Evolutionary conservation across 2,329 filamentous ascomycete genomes (phyloP).

Genomic region (Helotiales sp.): DNA sequence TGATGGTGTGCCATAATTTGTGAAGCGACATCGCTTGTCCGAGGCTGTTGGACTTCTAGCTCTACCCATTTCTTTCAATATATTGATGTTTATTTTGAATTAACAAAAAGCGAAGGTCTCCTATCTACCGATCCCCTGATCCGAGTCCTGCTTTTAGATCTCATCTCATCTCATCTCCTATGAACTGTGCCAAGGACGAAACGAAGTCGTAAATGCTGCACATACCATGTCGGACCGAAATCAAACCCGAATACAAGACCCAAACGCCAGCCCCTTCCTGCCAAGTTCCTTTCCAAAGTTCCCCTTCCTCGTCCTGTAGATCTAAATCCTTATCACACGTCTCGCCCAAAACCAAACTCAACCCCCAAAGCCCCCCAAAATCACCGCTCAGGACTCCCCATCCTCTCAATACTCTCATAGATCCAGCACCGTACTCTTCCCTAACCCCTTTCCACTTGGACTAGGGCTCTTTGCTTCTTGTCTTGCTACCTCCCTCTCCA

Average conservation of each 20-base stretch:
- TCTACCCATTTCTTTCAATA: background rate
- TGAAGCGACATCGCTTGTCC: background rate
- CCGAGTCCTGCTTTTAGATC: background rate
- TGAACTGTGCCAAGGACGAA: too few species aligned
- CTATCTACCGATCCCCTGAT: background rate
- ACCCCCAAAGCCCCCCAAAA: too few species aligned
- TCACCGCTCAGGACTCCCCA: slow-evolving; percentile 17
- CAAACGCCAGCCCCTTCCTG: too few species aligned
- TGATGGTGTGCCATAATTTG: background rate
- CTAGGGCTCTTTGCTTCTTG: too few species aligned
- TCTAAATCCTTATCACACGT: too few species aligned
- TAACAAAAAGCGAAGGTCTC: background rate
- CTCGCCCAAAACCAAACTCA: too few species aligned
- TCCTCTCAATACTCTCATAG: slow-evolving; percentile 39
- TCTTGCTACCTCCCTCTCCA: background rate
- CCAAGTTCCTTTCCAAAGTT: too few species aligned
- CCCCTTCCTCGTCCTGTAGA: too few species aligned
- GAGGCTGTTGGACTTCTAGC: background rate
- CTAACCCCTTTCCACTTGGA: slow-evolving; percentile 22
- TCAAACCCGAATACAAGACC: too few species aligned
- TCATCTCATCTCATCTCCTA: too few species aligned
- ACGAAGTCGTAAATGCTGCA: too few species aligned
- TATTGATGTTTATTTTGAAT: background rate
- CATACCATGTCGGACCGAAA: too few species aligned
- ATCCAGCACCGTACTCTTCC: slow-evolving; percentile 35